These are phyloP conservation scores for Dunaliella salina DNA, from an alignment of 163 green algal species.

Conservation along the genomic window DNA sequence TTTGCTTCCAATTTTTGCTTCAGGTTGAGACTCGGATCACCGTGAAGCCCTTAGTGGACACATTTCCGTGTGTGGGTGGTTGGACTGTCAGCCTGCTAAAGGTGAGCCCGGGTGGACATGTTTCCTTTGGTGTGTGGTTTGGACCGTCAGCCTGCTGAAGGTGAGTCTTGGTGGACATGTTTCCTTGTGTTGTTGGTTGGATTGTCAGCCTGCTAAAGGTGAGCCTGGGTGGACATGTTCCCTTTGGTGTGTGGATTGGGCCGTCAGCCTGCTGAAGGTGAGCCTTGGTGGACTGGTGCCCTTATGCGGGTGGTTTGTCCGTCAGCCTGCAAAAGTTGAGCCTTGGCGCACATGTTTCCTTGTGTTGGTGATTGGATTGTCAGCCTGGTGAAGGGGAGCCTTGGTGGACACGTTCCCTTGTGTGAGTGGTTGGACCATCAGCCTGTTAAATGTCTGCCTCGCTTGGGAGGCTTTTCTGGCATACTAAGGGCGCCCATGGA, in stretches of 20 bases:
- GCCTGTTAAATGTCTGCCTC: too few relatives aligned
- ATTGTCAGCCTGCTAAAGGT: slow-evolving; percentile 57
- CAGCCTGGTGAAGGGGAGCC: too few relatives aligned
- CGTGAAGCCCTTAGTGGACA: slow-evolving; percentile 66
- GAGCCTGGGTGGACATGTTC: too few relatives aligned
- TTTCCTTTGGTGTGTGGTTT: too few relatives aligned
- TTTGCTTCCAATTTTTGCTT: background rate
- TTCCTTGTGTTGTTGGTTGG: slow-evolving; percentile 71
- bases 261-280: too few relatives aligned
- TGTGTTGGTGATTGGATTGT: too few relatives aligned
- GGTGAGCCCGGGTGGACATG: too few relatives aligned
- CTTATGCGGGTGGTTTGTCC: slow-evolving; percentile 66
- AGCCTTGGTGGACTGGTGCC: slow-evolving; percentile 73
- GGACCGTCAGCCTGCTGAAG: too few relatives aligned
- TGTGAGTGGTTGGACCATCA: too few relatives aligned
- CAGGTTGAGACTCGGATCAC: slow-evolving; percentile 21
- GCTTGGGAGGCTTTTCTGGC: background rate
- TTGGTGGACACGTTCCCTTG: too few relatives aligned
- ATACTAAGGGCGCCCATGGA: background rate
- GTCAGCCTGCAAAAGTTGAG: slow-evolving; percentile 55
- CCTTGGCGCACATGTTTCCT: too few relatives aligned
- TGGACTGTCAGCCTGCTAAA: slow-evolving; percentile 61
- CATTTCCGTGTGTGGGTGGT: slow-evolving; percentile 70
- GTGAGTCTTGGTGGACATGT: slow-evolving; percentile 71
- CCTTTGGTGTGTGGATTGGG: too few relatives aligned